phyloP scores from a whole-genome alignment of 1,284 basidiomycete genomes.

The Sphaerobolus stellatus region DNA sequence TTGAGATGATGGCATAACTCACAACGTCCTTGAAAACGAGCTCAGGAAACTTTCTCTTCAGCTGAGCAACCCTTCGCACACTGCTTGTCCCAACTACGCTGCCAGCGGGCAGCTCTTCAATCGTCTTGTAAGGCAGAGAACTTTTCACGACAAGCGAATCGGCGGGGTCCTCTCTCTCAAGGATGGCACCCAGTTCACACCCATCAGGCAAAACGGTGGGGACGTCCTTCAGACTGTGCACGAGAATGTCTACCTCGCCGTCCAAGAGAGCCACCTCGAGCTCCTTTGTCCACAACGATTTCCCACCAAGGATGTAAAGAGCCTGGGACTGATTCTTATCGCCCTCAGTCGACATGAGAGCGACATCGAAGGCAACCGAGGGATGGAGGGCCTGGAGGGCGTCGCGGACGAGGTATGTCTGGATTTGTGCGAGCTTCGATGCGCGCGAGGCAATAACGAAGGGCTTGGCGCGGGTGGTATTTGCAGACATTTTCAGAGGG shows the following conservation, averaged over 20 bases:
- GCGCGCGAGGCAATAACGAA: constrained; percentile 71
- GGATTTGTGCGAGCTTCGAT: constrained; percentile 83
- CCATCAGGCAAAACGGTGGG: constrained; percentile 86
- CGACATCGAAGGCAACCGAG: constrained; percentile 59
- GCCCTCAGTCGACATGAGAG: constrained; percentile 88
- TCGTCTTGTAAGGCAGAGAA: constrained; percentile 67
- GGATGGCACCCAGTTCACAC: constrained; percentile 82
- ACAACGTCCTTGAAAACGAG: constrained; percentile 90
- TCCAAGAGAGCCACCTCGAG: constrained; percentile 82
- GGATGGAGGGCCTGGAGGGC: constrained; percentile 52
- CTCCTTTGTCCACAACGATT: constrained; percentile 94
- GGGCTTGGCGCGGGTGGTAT: neutral
- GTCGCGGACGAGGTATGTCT: constrained; percentile 75
- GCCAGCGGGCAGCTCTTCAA: constrained; percentile 87
- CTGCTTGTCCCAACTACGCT: constrained; percentile 94
- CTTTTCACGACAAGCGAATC: constrained; percentile 89
- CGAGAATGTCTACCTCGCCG: constrained; percentile 84
- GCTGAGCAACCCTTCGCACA: constrained; percentile 89
- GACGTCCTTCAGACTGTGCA: constrained; percentile 94
- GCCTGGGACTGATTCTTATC: constrained; percentile 89
- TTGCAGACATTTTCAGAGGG: neutral
- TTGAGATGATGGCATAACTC: constrained; percentile 37
- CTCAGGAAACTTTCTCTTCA: constrained; percentile 77
- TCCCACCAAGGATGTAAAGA: constrained; percentile 78
- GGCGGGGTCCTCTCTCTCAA: constrained; percentile 86